Conservation (phyloP, 2,329 filamentous ascomycete species). For the Aspergillus fumigatiaffinis region DNA sequence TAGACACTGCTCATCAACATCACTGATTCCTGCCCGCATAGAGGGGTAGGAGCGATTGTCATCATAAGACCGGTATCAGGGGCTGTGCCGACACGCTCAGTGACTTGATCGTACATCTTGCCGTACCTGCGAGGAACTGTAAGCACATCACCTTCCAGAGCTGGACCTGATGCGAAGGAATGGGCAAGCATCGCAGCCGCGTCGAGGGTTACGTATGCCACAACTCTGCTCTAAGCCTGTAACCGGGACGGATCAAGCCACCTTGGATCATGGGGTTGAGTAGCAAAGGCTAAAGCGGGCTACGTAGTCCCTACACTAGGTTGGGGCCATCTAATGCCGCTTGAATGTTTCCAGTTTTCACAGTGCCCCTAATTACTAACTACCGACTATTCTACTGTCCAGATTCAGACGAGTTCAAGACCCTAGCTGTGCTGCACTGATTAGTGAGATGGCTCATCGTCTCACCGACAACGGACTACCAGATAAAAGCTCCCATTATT, state of each 20-base stretch:
- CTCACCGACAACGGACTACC: background rate
- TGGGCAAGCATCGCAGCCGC: background rate
- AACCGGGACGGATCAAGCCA: background rate
- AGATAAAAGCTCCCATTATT: background rate
- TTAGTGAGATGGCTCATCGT: background rate
- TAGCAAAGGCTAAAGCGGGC: background rate
- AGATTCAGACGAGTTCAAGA: background rate
- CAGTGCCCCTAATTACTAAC: background rate
- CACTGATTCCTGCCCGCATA: background rate
- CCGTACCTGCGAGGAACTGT: background rate
- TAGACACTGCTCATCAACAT: background rate
- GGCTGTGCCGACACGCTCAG: background rate
- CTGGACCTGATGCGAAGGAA: background rate
- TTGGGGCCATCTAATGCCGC: background rate
- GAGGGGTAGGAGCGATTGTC: background rate
- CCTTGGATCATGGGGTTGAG: background rate
- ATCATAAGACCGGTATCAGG: background rate
- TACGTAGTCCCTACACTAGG: background rate
- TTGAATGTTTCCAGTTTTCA: background rate
- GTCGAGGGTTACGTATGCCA: background rate
- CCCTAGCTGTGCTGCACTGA: background rate
- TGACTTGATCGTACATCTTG: background rate
- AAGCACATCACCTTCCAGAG: background rate
- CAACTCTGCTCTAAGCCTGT: background rate
- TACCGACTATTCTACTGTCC: background rate